Base-by-base conservation (phyloP, 1,284 basidiomycete species). In the Ustilago trichophora region DNA sequence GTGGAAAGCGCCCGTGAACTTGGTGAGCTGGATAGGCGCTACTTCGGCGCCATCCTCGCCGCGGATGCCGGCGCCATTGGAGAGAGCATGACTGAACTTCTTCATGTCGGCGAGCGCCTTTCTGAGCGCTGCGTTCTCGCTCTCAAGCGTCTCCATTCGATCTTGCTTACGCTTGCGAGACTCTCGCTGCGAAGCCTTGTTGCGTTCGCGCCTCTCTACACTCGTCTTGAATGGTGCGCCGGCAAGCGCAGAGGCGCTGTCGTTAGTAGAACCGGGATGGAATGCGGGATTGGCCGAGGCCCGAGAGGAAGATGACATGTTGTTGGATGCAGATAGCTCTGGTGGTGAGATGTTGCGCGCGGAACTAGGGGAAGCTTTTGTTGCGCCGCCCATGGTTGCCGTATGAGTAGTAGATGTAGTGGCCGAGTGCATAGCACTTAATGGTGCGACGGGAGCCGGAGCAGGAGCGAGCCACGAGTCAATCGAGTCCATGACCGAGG, bases 81-180 rank as follows among this genome's bases (percentile, higher is more conserved):
- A 62, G 13, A 62, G 50, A 6, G 58, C 57, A 2, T 68, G 48
- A 29, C 65, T 58, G 38, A 57, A 62, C 38, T 62, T 53, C 31
- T 70, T 70, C 56, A 59, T 51, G 29, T 59, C 59, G 21, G 53
- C 56, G 16, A 70, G 51, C 13, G 67, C 67, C 40, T 70, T 65
- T n/a, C 67, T 51, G n/a, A 70, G 62, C 16, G 67, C 49, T 2
- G 53, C 56, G 10, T 70, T 70, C 38, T 70, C 67, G 53, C 24
- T 40, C 35, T 70, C 67, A 5, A 70, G 62, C 32, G 56, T 70
- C 35, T 70, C 62, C 24, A 70, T 45, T 5, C 62, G 60, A 26
- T 60, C 57, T 38, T 70, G 67, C 50, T 65, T 65, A n/a, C 67
- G 60, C 40, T 62, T 65, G 25, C 67, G 67, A 6, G 67, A 70